Evolutionary conservation across 495 filamentous ascomycete genomes (phyloP), one percentile per base, ranked within the genome.

Genomic region (Massariosphaeria phaeospora): DNA sequence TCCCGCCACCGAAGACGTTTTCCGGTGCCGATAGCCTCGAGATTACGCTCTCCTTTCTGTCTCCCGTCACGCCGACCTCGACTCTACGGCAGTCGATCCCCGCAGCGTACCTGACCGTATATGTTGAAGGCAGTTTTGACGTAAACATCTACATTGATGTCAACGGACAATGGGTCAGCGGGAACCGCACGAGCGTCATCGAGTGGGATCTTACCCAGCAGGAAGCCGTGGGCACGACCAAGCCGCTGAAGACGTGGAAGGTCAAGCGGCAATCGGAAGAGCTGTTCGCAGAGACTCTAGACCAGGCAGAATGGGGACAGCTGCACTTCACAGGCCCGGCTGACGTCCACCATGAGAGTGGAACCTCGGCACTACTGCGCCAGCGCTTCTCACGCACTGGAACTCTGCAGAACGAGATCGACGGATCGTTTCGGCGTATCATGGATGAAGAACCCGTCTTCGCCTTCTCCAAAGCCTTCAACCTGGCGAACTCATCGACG

Each of bases 51-150:
- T 91, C 90, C 1, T 96, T 96, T 70, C 76, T 95, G 31, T 95
- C 90, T 20, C 91, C 91, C 4, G 88, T 97, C 39, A 97, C 91
- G 0, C 89, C 90, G 2, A 88, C 88, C 3, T 96, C 91, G 49
- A 95, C 89, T 46, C 72, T 95, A 55, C 81, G 90, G 61, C 91
- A 97, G 75, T 84, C 88, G 24, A 83, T 97, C 33, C 91, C 91
- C 24, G 91, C 90, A 12, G 84, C 84, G 33, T 97, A 97, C 65
- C 51, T 96, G 35, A 85, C 82, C 8, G 77, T 95, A 29, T 70
- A 84, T 63, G 88, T 87, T 18, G 75, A 81, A 52, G 89, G 88
- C 29, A 74, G 73, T 46, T 79, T 84, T 44, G 78, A 83, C 59
- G 73, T 96, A n/a, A 80, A 85, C 66, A 70, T 97, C 26, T 96